Conservation (phyloP, 2,329 filamentous ascomycete genomes). For the Fusarium graminum region DNA sequence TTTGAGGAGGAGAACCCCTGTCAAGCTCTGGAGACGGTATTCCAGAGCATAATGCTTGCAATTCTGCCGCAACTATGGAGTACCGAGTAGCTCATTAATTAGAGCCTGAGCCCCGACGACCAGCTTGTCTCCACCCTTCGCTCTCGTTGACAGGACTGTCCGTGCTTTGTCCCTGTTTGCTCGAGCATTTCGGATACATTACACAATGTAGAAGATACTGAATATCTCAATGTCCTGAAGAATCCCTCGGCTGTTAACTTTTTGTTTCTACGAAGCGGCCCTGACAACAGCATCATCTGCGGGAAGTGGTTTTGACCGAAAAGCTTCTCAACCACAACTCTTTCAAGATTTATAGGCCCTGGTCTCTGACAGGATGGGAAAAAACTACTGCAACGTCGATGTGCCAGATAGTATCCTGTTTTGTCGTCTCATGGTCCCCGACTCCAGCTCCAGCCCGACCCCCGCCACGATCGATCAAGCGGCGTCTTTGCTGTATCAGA, state of each 20-base stretch:
- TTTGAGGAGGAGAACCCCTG: slow-evolving; percentile 29
- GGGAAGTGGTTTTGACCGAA: slow-evolving; percentile 1
- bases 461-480: slow-evolving; percentile 20
- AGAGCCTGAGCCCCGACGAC: slow-evolving; percentile 37
- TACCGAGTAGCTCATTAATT: slow-evolving; percentile 25
- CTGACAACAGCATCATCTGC: slow-evolving; percentile 5
- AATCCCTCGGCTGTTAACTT: slow-evolving; percentile 5
- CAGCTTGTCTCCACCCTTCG: slow-evolving; percentile 33
- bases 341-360: slow-evolving; percentile 13
- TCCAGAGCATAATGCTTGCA: slow-evolving; percentile 22
- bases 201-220: slow-evolving; percentile 12
- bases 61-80: slow-evolving; percentile 20
- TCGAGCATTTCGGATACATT: neutral
- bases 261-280: slow-evolving; percentile 3
- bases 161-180: slow-evolving; percentile 10
- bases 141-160: slow-evolving; percentile 21
- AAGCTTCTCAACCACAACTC: slow-evolving; percentile 1
- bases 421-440: slow-evolving; percentile 14
- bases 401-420: slow-evolving; percentile 7
- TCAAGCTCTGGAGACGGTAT: slow-evolving; percentile 31
- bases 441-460: slow-evolving; percentile 21
- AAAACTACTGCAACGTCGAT: slow-evolving; percentile 4
- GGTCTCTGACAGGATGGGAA: slow-evolving; percentile 3
- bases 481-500: neutral
- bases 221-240: slow-evolving; percentile 16